Evolutionary conservation across 2,329 filamentous ascomycete genomes (phyloP), one percentile per base, ranked within the genome.

Genomic region (Phoma sp.): DNA sequence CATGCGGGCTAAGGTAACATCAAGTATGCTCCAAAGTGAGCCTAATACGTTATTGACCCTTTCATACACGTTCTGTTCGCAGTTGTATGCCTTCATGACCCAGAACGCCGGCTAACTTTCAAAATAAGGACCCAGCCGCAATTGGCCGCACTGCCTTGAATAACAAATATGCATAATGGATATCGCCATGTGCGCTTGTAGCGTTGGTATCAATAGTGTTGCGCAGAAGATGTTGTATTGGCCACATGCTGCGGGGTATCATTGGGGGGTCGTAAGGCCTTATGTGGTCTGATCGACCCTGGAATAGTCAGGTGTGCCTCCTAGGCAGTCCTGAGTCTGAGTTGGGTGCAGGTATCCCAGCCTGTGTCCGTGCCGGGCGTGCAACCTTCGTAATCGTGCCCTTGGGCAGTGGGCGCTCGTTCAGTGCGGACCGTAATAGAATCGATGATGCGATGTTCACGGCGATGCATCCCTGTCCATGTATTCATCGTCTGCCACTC

Each of bases 401-500:
- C 26, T 23, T 23, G 17, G 10, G 5, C 9, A 10, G 26, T 6
- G 18, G 17, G 20, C 10, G n/a, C 9, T 21, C 20, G 7, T n/a
- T 7, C 15, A 26, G 21, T 25, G 18, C 7, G 17, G 25, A 17
- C 11, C 40, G 14, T 15, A 14, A 15, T 38, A 28, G 17, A 32
- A 12, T 7, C 14, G 9, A 18, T 15, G 9, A 9, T 14, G 23
- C 15, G 9, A 25, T 11, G 23, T 45, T 71, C 59, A 69, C 20
- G 64, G 62, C n/a, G 59, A 65, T 21, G 46, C 57, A 11, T 65
- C 63, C 12, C 54, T 64, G 5, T 30, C 29, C 23, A 48, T 40
- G 21, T 23, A 17, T 18, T 54, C 45, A 4, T 69, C 66, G 26
- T 76, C 71, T 36, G 62, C 71, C 25, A 67, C 69, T 51, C 72